These are phyloP conservation scores for Torulaspora pretoriensis DNA, from an alignment of 1,139 yeast genomes.

Conservation along the genomic window DNA sequence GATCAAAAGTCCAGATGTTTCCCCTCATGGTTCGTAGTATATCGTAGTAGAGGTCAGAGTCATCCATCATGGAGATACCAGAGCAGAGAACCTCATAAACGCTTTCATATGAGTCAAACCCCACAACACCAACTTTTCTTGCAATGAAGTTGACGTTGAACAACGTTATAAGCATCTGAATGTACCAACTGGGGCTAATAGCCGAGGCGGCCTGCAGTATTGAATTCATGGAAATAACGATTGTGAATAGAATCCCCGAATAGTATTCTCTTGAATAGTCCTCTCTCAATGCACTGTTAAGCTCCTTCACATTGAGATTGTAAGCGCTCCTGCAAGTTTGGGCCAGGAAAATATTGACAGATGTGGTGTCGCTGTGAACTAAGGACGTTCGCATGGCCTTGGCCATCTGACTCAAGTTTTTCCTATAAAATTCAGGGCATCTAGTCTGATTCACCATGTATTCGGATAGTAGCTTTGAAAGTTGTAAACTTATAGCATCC, in stretches of 20 bases:
- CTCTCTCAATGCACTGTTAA: conserved; percentile 11
- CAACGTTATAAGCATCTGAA: conserved; percentile 20
- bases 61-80: conserved; percentile 9
- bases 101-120: conserved; percentile 30
- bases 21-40: conserved; percentile 16
- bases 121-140: conserved; percentile 28
- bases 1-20: conserved; percentile 12
- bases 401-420: conserved; percentile 10
- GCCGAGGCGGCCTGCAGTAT: conserved; percentile 13
- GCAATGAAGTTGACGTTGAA: conserved; percentile 28
- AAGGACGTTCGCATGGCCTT: conserved; percentile 15
- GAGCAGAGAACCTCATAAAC: conserved; percentile 20
- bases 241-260: conserved; percentile 23
- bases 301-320: conserved; percentile 19
- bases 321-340: conserved; percentile 12
- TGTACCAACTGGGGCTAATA: conserved; percentile 15
- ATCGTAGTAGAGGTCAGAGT: conserved; percentile 4
- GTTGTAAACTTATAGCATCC: conserved; percentile 16
- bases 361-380: conserved; percentile 1
- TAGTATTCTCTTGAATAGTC: conserved; percentile 20
- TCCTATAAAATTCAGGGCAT: conserved; percentile 2
- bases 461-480: conserved; percentile 13
- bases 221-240: conserved; percentile 24
- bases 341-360: conserved; percentile 7
- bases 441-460: conserved; percentile 12